phyloP scores from a whole-genome alignment of 495 filamentous ascomycete genomes.

The Penicillium ochrochloron region DNA sequence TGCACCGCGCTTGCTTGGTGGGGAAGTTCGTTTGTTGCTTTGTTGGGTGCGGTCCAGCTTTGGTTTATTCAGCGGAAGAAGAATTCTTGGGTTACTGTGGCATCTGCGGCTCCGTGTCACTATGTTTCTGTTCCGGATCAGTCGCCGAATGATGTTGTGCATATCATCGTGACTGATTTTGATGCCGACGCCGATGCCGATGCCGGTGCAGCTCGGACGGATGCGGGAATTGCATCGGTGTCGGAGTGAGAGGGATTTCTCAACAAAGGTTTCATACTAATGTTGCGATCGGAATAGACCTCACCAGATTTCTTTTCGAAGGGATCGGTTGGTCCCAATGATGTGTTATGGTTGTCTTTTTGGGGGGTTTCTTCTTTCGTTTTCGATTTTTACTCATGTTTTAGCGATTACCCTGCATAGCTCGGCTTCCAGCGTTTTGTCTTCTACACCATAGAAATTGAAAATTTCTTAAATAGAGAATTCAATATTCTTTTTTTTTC shows the following conservation, averaged over 20 bases:
- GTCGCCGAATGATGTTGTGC: conserved; percentile 37
- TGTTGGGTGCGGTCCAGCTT: conserved; percentile 70
- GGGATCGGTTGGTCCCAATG: background rate
- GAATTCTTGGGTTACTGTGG: conserved; percentile 43
- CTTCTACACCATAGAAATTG: background rate
- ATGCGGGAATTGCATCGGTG: background rate
- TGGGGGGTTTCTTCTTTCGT: background rate
- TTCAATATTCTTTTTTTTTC: background rate
- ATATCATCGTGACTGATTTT: conserved; percentile 43
- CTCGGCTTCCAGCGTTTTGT: background rate
- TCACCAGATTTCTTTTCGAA: background rate
- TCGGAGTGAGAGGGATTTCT: background rate
- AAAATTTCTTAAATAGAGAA: background rate
- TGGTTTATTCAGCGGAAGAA: conserved; percentile 63
- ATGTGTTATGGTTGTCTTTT: background rate
- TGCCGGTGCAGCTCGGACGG: background rate
- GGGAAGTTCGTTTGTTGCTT: conserved; percentile 69
- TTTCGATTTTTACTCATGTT: conserved; percentile 1
- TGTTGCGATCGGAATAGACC: too few relatives aligned
- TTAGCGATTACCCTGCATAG: conserved; percentile 9
- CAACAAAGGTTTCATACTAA: background rate
- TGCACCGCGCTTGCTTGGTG: conserved; percentile 83
- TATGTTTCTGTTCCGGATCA: conserved; percentile 31
- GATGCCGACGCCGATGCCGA: conserved; percentile 21
- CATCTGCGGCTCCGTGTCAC: conserved; percentile 38